Evolutionary conservation across 768 basidiomycete genomes (phyloP), one percentile per base, ranked within the genome.

Genomic region (Tubosaeta sp.): DNA sequence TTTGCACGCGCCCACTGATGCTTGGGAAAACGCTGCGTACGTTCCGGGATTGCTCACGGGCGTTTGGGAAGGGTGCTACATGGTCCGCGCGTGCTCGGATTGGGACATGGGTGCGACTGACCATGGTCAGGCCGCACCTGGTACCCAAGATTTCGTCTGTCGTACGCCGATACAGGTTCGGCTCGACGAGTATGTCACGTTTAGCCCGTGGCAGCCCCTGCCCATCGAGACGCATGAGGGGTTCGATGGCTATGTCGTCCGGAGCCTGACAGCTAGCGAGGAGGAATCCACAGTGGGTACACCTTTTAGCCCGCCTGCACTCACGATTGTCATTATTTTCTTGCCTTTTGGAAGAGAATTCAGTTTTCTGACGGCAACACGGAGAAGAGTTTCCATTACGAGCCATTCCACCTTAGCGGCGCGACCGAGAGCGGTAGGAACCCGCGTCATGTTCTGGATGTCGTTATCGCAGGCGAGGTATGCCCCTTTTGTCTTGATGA

Each of bases 11-110:
- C 55, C 52, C 22, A 36, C 48, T 51, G 60, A 62, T 11, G 58
- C 58, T 52, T 55, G 59, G 53, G 63, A 64, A 50, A 58, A 54
- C n/a, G 59, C 62, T 44, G 55, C 62, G 22, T 74, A 72, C 57
- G 59, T 68, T 58, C 73, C 75, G 34, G 79, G 79, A 16, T 63
- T 71, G 30, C 69, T 84, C 48, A 70, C 78, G 25, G 83, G 81
- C 3, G 59, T 77, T 52, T 85, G 83, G 83, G 76, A 83, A 66
- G 83, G 83, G 1, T 71, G 70, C 42, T 80, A 75, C 60, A 79
- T 79, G 78, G 83, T 82, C 56, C 61, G 70, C 60, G 42, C 49
- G 38, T 56, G 55, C 34, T 66, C 13, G 42, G 38, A 57, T 62
- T 57, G 36, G 42, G 54, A 46, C 42, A 41, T 47, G 41, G 40